Evolutionary conservation across 495 filamentous ascomycete genomes (phyloP), one percentile per base, ranked within the genome.

Genomic region (Chaetomidium leptoderma): DNA sequence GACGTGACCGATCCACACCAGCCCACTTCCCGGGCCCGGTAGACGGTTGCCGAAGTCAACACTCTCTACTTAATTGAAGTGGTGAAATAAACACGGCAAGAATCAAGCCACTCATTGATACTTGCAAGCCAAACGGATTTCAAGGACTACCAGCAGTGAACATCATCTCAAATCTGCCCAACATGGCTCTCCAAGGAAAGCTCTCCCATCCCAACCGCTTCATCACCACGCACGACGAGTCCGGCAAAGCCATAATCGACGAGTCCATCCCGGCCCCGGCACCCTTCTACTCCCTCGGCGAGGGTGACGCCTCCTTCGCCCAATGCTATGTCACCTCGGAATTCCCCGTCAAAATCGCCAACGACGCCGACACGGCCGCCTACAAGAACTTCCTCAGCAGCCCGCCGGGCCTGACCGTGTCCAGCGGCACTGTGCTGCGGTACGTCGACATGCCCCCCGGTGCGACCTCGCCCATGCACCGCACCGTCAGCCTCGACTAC

Each of bases 401-500:
- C 30, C 55, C 46, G 37, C 63, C 59, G 24, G 55, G 50, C 7
- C 58, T 81, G 7, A 66, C 64, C 30, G 67, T 74, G 27, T 65
- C 63, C 24, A 66, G 69, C 32, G 76, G 78, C 32, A 78, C 72
- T 24, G 75, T 82, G 1, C 64, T 76, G 3, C 75, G 81, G 7
- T 70, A 76, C 21, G 78, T 83, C 17, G 81, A 83, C 54, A 75
- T 83, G 30, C 64, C 68, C 0, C 81, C 81, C 0, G 70, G 66
- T 13, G 62, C 63, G 26, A 64, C 60, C 29, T 71, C 66, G 21
- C 70, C 73, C 23, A 77, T 89, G 74, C 86, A 88, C 57, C 75
- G 84, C 1, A 86, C 86, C 5, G 72, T 80, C 53, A 78, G 74
- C n/a, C 67, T 89, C 3, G 86, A 89, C 63, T 88, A 86, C 53